Evolutionary conservation across 495 filamentous ascomycete species (phyloP), one percentile per base, ranked within the genome.

Genomic region (Penicillium atrosanguineum): DNA sequence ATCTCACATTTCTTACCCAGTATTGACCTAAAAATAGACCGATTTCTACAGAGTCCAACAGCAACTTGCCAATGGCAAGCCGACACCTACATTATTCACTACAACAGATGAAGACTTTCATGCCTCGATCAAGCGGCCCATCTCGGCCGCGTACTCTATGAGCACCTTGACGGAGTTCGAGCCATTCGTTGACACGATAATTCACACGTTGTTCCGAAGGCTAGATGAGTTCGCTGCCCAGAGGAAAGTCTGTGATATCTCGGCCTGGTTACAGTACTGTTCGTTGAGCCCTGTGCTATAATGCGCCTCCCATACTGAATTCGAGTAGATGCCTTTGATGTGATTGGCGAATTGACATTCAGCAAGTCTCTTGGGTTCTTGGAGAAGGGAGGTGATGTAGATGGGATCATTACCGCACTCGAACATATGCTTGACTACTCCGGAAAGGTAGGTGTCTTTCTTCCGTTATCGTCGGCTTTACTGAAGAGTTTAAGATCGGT

Each of bases 241-340:
- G n/a, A 43, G 48, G 1, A 26, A 68, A 25, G 45, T 61, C 0
- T 64, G 71, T 29, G 76, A 79, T 47, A 53, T 78, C 4, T 70
- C 64, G 5, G 47, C 56, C 31, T 79, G 74, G 76, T 34, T 79
- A 26, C 71, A 77, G 43, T 78, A 69, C 48, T 66, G 53, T 64
- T 52, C 12, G 61, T 15, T 12, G 38, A 40, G n/a, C 19, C 38
- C 7, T 40, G 7, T 7, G n/a, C 8, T 20, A 4, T 2, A 40
- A 7, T 20, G n/a, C 16, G 16, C 2, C 14, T 14, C 14, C 15
- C 12, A 14, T n/a, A 4, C 5, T 46, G n/a, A 40, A 36, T 6
- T 29, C 31, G 7, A 46, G 21, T 11, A 61, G 79, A 69, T 56
- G 63, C 72, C 31, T 75, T 79, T 50, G 70, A 64, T 56, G 75